Evolutionary conservation across 441 rosid species (phyloP).

Genomic region (Aquilaria agallochum): DNA sequence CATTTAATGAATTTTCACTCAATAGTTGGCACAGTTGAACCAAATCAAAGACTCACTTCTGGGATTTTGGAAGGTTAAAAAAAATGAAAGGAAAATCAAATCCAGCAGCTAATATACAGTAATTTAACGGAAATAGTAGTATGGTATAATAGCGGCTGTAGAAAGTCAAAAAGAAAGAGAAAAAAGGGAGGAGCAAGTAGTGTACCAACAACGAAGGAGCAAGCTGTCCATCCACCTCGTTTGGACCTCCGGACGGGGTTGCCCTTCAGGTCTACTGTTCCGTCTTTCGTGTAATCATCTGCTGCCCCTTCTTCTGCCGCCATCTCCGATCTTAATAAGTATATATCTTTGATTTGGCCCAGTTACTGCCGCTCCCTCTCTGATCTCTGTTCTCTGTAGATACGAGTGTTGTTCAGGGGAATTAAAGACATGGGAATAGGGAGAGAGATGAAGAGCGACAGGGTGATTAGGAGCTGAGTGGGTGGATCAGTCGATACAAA

Average conservation of each 20-base stretch:
- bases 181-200: neutral
- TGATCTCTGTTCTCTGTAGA: too few species aligned
- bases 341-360: too few species aligned
- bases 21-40: neutral
- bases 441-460: too few species aligned
- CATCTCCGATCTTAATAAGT: conserved; percentile 1
- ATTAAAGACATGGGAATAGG: too few species aligned
- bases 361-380: too few species aligned
- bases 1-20: neutral
- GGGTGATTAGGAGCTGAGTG: too few species aligned
- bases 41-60: neutral
- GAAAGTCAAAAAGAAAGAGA: neutral
- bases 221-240: conserved; percentile 78
- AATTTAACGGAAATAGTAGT: neutral
- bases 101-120: neutral
- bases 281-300: conserved; percentile 62
- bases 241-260: conserved; percentile 62
- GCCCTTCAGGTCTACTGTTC: conserved; percentile 75
- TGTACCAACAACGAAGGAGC: conserved; percentile 63
- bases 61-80: neutral
- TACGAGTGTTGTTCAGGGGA: too few species aligned
- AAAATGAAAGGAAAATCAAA: neutral
- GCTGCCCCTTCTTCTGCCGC: conserved; percentile 37
- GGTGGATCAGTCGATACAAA: too few species aligned
- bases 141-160: too few species aligned